Evolutionary conservation across 306 rosid species (phyloP), one percentile per base, ranked within the genome.

Genomic region (Begonia masoniana): DNA sequence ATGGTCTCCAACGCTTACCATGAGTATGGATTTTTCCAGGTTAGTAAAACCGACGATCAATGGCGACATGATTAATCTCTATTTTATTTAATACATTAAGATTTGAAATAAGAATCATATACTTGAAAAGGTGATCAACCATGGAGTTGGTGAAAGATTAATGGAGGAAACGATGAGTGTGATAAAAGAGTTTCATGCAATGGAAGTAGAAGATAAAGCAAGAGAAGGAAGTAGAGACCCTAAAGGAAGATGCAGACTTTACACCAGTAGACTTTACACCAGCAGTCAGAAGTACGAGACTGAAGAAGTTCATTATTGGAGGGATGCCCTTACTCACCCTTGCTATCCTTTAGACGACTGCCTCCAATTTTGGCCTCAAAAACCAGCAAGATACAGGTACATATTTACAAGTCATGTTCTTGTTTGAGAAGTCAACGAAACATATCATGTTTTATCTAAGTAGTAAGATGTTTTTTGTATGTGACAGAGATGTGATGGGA

Each of bases 21-120:
- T 47, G 84, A 81, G 19, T 78, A 56, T 19, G 95, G 91, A 15
- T 74, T 85, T 72, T 85, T 85, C 26, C 89, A 81, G 84, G 94
- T 80, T 50, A 36, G 19, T 10, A 5, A 19, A 2, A 15, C 39
- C 4, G 3, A 21, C 24, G 24, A 36, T 8, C 41, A 15, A 15
- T 56, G 15, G 19, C 46, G 48, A 14, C 13, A 12, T 31, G 5
- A 8, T 10, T 17, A 26, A 26, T 9, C 17, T 5, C 21, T 26
- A 13, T n/a, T 2, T 15, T 2, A 10, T 19, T 42, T 0, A 12
- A n/a, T 45, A 45, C 49, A 45, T 10, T 45, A 45, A 45, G 49
- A 45, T 10, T 4, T n/a, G 49, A 45, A 11, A 11, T 4, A 45
- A 45, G 14, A 17, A 8, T 36, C 2, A 13, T 7, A 15, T 26